Evolutionary conservation across 805 yeast genomes (phyloP), one percentile per base, ranked within the genome.

Genomic region (Nakazawaea anatomiae): DNA sequence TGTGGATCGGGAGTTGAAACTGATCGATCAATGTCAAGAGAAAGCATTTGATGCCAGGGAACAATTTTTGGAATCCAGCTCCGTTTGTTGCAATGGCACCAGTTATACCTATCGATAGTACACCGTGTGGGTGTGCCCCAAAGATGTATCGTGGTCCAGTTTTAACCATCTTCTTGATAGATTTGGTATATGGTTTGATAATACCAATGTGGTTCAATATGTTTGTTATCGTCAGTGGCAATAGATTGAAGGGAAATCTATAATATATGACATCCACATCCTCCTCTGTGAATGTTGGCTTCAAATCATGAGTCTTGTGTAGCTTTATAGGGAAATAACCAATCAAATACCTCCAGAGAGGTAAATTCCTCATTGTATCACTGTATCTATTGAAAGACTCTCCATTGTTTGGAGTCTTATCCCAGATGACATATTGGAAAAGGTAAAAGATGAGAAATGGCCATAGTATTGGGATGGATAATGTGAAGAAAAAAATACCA

Each of bases 71-170:
- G 75, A 87, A 85, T 28, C 79, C 75, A 4, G 89, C 83, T 27
- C 95, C 92, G 54, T 91, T 90, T 4, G 96, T 87, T 0, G 85
- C 89, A 55, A 91, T 71, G 0, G 85, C 83, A 1, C 96, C 96
- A 64, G 91, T 83, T 1, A 85, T 91, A 2, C 97, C 97, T 77
- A 91, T 76, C 1, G 96, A 87, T 10, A 91, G 90, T 12, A 92
- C 91, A 0, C 99, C 99, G 65, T 94, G 99, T 0, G 99, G 99
- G 66, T 91, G 97, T 61, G 89, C 85, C 0, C 97, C 96, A 67
- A 92, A 92, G 2, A 92, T 80, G 65, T 94, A 92, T 38, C 85
- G 71, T 2, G 89, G 91, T 0, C 89, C 92, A 3, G 80, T 68
- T 46, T 75, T 60, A 1, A 72, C 67, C 42, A 60, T 58, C 46